Conservation (phyloP, 78 protist species). For the Monocercomonoides exilis region DNA sequence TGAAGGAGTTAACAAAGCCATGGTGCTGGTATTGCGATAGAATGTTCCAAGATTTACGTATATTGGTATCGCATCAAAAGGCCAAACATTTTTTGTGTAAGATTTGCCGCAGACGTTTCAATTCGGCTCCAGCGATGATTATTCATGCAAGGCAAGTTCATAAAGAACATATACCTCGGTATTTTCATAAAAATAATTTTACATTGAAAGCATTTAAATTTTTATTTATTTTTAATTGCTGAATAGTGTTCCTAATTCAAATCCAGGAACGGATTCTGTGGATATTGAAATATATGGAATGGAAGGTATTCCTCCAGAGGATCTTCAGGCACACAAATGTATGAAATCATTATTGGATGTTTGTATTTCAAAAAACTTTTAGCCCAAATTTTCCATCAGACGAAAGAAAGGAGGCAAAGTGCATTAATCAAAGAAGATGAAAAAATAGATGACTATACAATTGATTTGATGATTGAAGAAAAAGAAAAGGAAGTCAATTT, state of each 20-base stretch:
- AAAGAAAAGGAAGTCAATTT: no score
- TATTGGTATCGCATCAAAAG: constrained; percentile 66
- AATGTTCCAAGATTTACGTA: constrained; percentile 62
- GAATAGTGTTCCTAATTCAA: constrained; percentile 53
- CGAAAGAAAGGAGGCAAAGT: no score
- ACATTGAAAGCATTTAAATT: neutral
- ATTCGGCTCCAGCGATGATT: constrained; percentile 58
- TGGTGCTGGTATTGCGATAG: constrained; percentile 70
- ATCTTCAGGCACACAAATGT: neutral
- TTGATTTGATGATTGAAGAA: no score
- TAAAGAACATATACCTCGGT: constrained; percentile 48
- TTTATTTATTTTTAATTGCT: neutral
- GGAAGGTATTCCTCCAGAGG: constrained; percentile 70
- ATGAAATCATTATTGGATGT: no score
- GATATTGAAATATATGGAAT: constrained; percentile 64
- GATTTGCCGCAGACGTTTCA: constrained; percentile 48
- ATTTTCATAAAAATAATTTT: neutral
- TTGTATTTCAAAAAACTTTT: no score
- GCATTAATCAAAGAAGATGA: no score
- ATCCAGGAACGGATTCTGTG: constrained; percentile 53
- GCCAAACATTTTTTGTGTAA: constrained; percentile 72
- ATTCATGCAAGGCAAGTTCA: constrained; percentile 65
- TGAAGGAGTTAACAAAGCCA: neutral
- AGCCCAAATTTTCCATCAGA: no score
- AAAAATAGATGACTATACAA: no score